Conservation (phyloP, 129 eudicot genomes). For the Heracleum sosnowskyi region DNA sequence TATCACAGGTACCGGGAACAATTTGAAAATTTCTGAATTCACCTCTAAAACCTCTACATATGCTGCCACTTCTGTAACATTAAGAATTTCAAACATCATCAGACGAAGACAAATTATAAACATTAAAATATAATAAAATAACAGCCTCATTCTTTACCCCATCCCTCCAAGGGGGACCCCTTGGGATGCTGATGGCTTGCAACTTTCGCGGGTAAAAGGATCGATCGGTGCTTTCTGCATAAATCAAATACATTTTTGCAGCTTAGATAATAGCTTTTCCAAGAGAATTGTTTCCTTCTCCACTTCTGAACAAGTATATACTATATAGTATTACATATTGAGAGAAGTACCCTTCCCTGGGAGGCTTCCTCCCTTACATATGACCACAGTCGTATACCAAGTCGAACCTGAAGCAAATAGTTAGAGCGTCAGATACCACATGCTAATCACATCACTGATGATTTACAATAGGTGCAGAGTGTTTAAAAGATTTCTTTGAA, state of each 20-base stretch:
- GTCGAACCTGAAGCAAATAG: constrained; percentile 50
- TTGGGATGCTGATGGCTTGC: constrained; percentile 36
- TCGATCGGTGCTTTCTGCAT: constrained; percentile 93
- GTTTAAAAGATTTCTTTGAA: not conserved
- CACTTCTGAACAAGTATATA: not conserved
- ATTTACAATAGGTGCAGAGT: not conserved
- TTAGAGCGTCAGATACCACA: not conserved
- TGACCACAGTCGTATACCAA: constrained; percentile 87
- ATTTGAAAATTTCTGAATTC: constrained; percentile 91
- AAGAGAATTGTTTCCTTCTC: too few relatives aligned
- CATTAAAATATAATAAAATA: constrained; percentile 15
- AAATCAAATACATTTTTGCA: not conserved
- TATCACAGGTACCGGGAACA: constrained; percentile 87
- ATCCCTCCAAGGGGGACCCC: constrained; percentile 14
- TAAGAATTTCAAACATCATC: constrained; percentile 9
- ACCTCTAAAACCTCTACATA: constrained; percentile 95
- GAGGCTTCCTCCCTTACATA: constrained; percentile 96
- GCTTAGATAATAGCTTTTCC: not conserved
- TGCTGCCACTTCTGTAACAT: constrained; percentile 84
- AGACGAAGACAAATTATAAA: not conserved
- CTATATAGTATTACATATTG: constrained; percentile 1
- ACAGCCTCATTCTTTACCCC: constrained; percentile 3
- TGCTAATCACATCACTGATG: not conserved
- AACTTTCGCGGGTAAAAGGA: constrained; percentile 68
- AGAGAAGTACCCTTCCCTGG: constrained; percentile 81